phyloP scores from a whole-genome alignment of 176 grass and related monocot genomes.

The Triticum timopheevii region DNA sequence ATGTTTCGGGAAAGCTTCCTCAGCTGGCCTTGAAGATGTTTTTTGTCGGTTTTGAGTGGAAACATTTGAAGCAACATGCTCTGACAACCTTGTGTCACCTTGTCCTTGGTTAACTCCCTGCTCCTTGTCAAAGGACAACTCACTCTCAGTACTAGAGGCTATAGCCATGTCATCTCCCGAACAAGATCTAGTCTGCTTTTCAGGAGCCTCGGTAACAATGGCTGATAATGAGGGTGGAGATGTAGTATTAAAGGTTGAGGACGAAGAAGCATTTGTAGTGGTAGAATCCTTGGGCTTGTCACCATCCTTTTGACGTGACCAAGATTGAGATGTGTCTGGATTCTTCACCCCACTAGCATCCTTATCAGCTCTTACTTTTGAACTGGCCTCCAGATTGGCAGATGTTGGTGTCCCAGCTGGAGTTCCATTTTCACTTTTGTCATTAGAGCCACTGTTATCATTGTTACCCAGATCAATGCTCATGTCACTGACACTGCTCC shows the following conservation, averaged over 20 bases:
- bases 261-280: slow-evolving; percentile 15
- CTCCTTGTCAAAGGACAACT: slow-evolving; percentile 46
- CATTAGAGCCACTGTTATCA: slow-evolving; percentile 47
- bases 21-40: slow-evolving; percentile 43
- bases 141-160: slow-evolving; percentile 34
- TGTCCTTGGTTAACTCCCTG: slow-evolving; percentile 25
- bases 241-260: slow-evolving; percentile 24
- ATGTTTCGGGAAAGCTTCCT: slow-evolving; percentile 24
- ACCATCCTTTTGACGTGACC: slow-evolving; percentile 48
- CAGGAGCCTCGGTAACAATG: slow-evolving; percentile 1
- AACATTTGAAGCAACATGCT: slow-evolving; percentile 41
- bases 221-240: slow-evolving; percentile 14
- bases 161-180: slow-evolving; percentile 43
- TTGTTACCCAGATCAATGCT: slow-evolving; percentile 88
- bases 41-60: slow-evolving; percentile 40
- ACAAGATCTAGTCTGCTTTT: slow-evolving; percentile 24
- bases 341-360: slow-evolving; percentile 45
- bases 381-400: slow-evolving; percentile 45
- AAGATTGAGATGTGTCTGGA: slow-evolving; percentile 38
- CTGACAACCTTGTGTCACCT: slow-evolving; percentile 1
- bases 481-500: slow-evolving; percentile 96
- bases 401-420: slow-evolving; percentile 61
- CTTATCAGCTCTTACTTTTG: slow-evolving; percentile 43
- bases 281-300: slow-evolving; percentile 23
- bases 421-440: slow-evolving; percentile 69